A percentile compares a stretch with the other conserved stretches of the same genome.
Evolutionary conservation across 1,139 yeast species (phyloP).

Genomic region (Hansenula lynferdii): DNA sequence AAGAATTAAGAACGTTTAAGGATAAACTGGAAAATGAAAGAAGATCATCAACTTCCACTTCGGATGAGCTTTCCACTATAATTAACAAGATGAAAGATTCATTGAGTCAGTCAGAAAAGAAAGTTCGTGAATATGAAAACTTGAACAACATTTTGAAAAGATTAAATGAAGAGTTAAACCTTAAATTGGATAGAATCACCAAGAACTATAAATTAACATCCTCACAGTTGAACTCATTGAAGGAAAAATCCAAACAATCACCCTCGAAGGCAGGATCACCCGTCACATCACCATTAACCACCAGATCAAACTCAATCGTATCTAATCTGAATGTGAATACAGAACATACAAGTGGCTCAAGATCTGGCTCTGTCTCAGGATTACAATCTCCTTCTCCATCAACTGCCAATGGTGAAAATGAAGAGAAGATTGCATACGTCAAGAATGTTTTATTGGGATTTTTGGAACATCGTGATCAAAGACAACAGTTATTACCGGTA

Average conservation of each 20-base stretch:
- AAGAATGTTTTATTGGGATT: slow-evolving; percentile 87
- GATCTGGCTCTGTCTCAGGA: neutral
- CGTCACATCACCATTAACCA: slow-evolving; percentile 9
- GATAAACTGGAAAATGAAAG: slow-evolving; percentile 18
- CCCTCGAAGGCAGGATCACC: slow-evolving; percentile 11
- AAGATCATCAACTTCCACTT: slow-evolving; percentile 14
- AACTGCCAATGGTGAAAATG: slow-evolving; percentile 32
- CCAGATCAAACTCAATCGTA: slow-evolving; percentile 23
- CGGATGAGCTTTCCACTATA: slow-evolving; percentile 26
- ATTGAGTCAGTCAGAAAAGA: slow-evolving; percentile 43
- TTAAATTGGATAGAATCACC: slow-evolving; percentile 60
- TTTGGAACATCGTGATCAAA: slow-evolving; percentile 87
- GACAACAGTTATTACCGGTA: slow-evolving; percentile 81
- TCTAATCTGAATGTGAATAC: slow-evolving; percentile 8
- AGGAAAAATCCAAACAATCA: slow-evolving; percentile 20
- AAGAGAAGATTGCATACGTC: slow-evolving; percentile 64
- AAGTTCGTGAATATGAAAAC: slow-evolving; percentile 50
- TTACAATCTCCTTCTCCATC: neutral
- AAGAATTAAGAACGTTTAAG: slow-evolving; percentile 20
- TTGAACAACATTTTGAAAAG: slow-evolving; percentile 55
- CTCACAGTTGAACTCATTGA: slow-evolving; percentile 44
- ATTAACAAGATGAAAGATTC: slow-evolving; percentile 47
- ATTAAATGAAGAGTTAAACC: slow-evolving; percentile 61
- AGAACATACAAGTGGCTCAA: neutral
- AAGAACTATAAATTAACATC: slow-evolving; percentile 60